Evolutionary conservation across 441 rosid genomes (phyloP), one percentile per base, ranked within the genome.

Genomic region (Breynia disticha): DNA sequence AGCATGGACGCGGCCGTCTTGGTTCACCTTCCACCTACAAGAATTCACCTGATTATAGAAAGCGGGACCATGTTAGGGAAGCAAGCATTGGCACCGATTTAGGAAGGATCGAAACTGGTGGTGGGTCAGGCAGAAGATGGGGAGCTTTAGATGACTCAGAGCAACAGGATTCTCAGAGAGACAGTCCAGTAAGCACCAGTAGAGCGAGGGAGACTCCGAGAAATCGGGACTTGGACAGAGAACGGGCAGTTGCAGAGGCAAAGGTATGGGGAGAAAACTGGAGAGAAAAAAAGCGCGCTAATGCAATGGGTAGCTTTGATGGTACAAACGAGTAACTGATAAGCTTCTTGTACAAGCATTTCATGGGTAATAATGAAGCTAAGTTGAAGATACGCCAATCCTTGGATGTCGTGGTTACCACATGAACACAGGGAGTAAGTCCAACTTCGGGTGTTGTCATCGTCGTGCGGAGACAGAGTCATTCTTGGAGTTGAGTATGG

Each of bases 231-330:
- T 77, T 88, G 24, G 97, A 93, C 73, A 83, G 98, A 66, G 93
- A 93, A 70, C 77, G 95, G 4, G 98, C 98, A 3, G 98, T 93
- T 11, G 98, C 98, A 0, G 96, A 77, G 63, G 98, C 98, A 1
- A 93, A 88, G 66, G 97, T 93, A 21, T 93, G 98, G 98, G 98
- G 98, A 22, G 98, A 93, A 74, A 88, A 88, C 66, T 88, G 80
- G 97, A 80, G 98, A 63, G 97, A 86, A 68, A 86, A 77, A 63
- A 93, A 86, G 65, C 74, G 88, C 35, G 90, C 85, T 7, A 76
- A 76, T 42, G 77, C 82, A 15, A 51, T 72, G 63, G 84, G 82
- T 16, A 87, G 95, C 72, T 85, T 83, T 19, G 96, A 90, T 64
- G 76, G 87, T 56, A 76, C 88, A 52, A 78, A 86, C 28, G 90